Evolutionary conservation across 2,329 filamentous ascomycete species (phyloP).

Genomic region (Ophiostoma pallidulum): DNA sequence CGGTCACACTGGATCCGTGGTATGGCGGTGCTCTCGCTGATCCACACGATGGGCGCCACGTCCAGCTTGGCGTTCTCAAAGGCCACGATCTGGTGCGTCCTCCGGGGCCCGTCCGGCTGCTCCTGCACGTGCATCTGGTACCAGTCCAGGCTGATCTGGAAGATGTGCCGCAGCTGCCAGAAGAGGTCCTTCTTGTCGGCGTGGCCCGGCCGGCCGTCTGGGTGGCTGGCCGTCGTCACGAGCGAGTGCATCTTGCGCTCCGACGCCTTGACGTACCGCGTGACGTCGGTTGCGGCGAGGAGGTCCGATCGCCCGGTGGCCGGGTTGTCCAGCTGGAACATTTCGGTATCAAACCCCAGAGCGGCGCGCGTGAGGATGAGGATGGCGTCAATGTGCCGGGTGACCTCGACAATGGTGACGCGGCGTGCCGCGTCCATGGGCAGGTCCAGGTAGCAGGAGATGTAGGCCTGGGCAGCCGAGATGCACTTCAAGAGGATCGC

Average conservation of each 20-base stretch:
- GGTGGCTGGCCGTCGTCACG: not conserved
- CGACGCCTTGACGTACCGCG: constrained; percentile 12
- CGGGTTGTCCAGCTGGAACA: constrained; percentile 3
- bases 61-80: constrained; percentile 1
- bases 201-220: not conserved
- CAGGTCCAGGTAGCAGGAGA: constrained; percentile 14
- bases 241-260: constrained; percentile 12
- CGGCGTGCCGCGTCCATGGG: constrained; percentile 7
- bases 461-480: constrained; percentile 15
- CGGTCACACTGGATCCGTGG: not conserved
- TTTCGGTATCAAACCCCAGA: constrained; percentile 10
- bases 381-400: constrained; percentile 16
- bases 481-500: constrained; percentile 15
- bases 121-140: constrained; percentile 8
- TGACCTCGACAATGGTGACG: constrained; percentile 15
- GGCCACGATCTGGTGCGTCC: not conserved
- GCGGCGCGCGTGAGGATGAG: constrained; percentile 13
- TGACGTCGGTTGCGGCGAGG: constrained; percentile 9
- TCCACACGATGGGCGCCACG: constrained; percentile 7
- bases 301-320: constrained; percentile 2
- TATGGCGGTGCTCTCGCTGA: constrained; percentile 4
- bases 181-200: constrained; percentile 13
- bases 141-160: constrained; percentile 11
- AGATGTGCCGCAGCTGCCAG: constrained; percentile 15
- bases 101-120: not conserved